Conservation (phyloP, 768 basidiomycete species). For the Omphalotus guepiniiformis region DNA sequence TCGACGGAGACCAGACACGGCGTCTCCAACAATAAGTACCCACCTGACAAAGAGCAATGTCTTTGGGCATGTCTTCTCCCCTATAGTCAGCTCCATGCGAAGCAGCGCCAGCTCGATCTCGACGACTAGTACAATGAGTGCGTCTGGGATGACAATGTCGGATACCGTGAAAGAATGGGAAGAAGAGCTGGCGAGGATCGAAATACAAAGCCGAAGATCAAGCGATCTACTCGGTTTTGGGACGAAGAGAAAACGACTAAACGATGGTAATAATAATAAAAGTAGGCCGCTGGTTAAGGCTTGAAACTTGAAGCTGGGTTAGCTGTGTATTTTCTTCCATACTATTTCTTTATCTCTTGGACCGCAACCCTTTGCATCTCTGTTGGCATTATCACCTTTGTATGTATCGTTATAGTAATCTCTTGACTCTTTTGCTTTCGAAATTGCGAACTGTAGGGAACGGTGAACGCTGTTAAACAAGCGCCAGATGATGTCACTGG, state of each 20-base stretch:
- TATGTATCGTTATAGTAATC: no score
- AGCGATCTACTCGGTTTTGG: slow-evolving; percentile 46
- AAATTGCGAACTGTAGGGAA: no score
- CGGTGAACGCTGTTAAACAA: no score
- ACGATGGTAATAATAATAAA: no score
- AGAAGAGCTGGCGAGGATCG: slow-evolving; percentile 69
- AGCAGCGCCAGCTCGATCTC: not conserved
- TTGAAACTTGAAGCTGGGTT: no score
- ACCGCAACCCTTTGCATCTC: no score
- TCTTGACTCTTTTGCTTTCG: no score
- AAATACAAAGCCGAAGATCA: slow-evolving; percentile 51
- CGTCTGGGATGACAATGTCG: not conserved
- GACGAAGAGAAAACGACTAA: slow-evolving; percentile 23
- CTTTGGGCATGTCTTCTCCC: slow-evolving; percentile 4
- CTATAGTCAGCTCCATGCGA: not conserved
- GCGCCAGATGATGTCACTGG: not conserved
- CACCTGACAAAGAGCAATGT: slow-evolving; percentile 2
- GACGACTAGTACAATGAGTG: not conserved
- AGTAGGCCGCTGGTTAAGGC: no score
- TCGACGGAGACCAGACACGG: no score
- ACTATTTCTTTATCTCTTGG: no score
- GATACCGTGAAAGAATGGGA: slow-evolving; percentile 64
- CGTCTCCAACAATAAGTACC: not conserved
- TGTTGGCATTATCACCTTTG: no score
- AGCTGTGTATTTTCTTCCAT: no score